Base-by-base conservation (phyloP, 192 early-diverging fungal species). In the Backusella circina region DNA sequence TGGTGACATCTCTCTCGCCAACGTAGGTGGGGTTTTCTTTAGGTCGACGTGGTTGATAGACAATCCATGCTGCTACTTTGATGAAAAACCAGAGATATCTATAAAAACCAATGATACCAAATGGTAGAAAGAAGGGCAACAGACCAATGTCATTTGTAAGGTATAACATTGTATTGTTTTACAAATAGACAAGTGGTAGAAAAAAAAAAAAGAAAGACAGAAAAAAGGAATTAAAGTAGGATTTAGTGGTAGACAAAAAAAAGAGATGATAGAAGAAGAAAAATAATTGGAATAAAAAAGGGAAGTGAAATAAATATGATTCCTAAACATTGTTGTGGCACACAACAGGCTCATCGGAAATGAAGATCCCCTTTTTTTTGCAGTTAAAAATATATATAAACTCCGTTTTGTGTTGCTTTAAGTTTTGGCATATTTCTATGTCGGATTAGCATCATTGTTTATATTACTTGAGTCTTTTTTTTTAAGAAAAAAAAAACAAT, bases 51-150 rank as follows among this genome's bases (percentile, higher is more conserved):
- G 91, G 91, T 16, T 85, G 79, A 79, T 92, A 92, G 10, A 90
- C 84, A 30, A 80, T 77, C 73, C 82, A 92, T 38, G 90, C 91
- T 3, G 89, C 38, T 3, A 91, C 39, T 76, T 89, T 87, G 85
- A 92, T 85, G 5, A 85, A 71, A 77, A 85, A 92, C 90, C 90
- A 91, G 31, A 92, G 84, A 78, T 90, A 92, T n/a, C 91, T 83
- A 71, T 92, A 92, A 30, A 92, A 82, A 4, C 91, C 91, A 36
- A 92, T 86, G 64, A 92, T 87, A 9, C 91, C 91, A 37, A 92
- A 75, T 8, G 91, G 91, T 50, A 92, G 47, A 67, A 90, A 92
- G 71, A 92, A 83, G 38, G 90, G 89, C 23, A 51, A 80, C 18
- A 88, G 41, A 13, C 76, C 75, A 35, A 77, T 18, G 72, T 90